Conservation (phyloP, 129 eudicot genomes). For the Flaveria sonorensis region DNA sequence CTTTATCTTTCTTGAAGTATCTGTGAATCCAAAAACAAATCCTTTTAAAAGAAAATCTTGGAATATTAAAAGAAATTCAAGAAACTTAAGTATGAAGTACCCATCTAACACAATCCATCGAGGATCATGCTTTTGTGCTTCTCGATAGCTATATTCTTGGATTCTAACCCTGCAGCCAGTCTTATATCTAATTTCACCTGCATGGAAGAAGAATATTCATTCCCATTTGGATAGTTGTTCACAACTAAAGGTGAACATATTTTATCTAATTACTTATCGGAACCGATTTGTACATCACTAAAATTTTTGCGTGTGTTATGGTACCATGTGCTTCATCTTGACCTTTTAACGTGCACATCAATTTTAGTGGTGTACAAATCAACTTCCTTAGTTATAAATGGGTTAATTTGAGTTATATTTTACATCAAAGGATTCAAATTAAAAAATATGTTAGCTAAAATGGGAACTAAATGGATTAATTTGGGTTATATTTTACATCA, state of each 20-base stretch:
- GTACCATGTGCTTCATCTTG: not conserved
- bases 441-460: too few species aligned
- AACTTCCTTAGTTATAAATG: not conserved
- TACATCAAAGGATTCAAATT: not conserved
- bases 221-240: not conserved
- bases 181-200: conserved; percentile 43
- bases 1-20: conserved; percentile 47
- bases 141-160: conserved; percentile 37
- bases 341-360: not conserved
- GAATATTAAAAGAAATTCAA: not conserved
- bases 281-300: not conserved
- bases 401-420: not conserved
- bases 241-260: not conserved
- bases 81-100: conserved; percentile 23
- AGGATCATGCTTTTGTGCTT: conserved; percentile 42
- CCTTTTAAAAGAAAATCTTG: conserved; percentile 8
- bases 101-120: conserved; percentile 48
- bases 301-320: not conserved
- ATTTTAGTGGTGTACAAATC: not conserved
- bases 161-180: conserved; percentile 43
- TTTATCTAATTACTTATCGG: not conserved
- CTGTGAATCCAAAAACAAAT: conserved; percentile 26
- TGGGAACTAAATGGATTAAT: too few species aligned
- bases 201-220: not conserved
- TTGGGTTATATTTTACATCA: not conserved